These are phyloP conservation scores for Hemileccinum rubropunctum DNA, from an alignment of 768 basidiomycete species.

Conservation along the genomic window DNA sequence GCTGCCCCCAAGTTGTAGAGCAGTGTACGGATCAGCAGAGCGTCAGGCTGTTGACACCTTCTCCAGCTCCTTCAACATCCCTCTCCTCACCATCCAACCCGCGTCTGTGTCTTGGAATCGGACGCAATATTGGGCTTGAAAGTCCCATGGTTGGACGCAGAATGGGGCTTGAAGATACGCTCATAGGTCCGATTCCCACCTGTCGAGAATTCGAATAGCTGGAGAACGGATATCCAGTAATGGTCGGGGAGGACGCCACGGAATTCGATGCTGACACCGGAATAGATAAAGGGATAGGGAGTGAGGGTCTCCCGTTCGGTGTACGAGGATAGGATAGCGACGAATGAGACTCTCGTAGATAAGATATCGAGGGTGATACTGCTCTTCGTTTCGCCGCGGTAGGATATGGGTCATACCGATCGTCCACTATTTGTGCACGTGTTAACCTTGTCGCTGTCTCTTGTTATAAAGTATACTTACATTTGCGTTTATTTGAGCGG, in stretches of 20 bases:
- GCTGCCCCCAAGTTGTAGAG: neutral
- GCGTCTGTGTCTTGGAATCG: slow-evolving; percentile 54
- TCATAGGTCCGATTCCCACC: slow-evolving; percentile 41
- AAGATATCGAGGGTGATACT: slow-evolving; percentile 74
- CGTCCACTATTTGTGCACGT: slow-evolving; percentile 53
- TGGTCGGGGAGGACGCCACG: slow-evolving; percentile 70
- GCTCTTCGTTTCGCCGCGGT: slow-evolving; percentile 76
- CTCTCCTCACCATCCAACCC: slow-evolving; percentile 58
- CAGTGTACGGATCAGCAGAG: slow-evolving; percentile 23
- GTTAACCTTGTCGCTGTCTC: slow-evolving; percentile 5
- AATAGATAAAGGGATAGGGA: slow-evolving; percentile 64
- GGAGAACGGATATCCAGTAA: slow-evolving; percentile 49
- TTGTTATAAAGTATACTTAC: slow-evolving; percentile 35
- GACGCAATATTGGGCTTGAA: slow-evolving; percentile 73
- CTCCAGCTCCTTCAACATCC: slow-evolving; percentile 77
- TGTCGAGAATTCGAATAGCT: slow-evolving; percentile 35
- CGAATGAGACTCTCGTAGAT: slow-evolving; percentile 59
- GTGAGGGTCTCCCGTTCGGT: slow-evolving; percentile 57
- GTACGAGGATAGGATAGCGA: slow-evolving; percentile 44
- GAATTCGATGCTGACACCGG: slow-evolving; percentile 59
- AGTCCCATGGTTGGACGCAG: slow-evolving; percentile 68
- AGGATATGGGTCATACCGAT: slow-evolving; percentile 83
- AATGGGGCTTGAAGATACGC: slow-evolving; percentile 71
- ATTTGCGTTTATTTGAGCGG: slow-evolving; percentile 79
- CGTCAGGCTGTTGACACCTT: slow-evolving; percentile 66